Conservation (phyloP, 495 filamentous ascomycete genomes). For the Amphirosellinia nigrospora region DNA sequence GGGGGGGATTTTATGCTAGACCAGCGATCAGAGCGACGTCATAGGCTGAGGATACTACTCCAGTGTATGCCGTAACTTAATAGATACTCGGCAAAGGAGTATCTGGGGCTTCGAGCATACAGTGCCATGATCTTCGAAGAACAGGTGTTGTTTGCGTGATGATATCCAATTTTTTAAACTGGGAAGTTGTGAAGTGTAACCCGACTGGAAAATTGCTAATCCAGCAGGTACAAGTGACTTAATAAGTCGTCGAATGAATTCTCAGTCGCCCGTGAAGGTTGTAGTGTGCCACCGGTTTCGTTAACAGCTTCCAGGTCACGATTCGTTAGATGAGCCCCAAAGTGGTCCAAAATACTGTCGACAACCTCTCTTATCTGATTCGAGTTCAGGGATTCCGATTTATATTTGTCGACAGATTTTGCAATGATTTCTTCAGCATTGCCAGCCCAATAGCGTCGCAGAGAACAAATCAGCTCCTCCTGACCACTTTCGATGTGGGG, state of each 20-base stretch:
- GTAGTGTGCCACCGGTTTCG: background rate
- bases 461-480: conserved; percentile 19
- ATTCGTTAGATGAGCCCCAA: background rate
- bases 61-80: too few species aligned
- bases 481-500: conserved; percentile 26
- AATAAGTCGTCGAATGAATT: background rate
- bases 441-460: conserved; percentile 9
- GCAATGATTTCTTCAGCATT: conserved; percentile 11
- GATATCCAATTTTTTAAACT: too few species aligned
- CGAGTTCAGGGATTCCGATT: background rate
- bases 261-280: background rate
- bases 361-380: background rate
- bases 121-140: too few species aligned
- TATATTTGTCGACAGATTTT: background rate
- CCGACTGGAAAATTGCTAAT: too few species aligned
- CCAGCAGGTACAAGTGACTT: background rate
- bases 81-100: too few species aligned
- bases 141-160: too few species aligned
- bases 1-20: too few species aligned
- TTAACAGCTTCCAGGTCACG: background rate
- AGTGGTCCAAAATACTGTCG: background rate
- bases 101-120: too few species aligned
- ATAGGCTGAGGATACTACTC: too few species aligned
- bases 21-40: too few species aligned
- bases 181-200: too few species aligned